Base-by-base conservation (phyloP, 495 filamentous ascomycete genomes). In the Bathelium albidoporum region DNA sequence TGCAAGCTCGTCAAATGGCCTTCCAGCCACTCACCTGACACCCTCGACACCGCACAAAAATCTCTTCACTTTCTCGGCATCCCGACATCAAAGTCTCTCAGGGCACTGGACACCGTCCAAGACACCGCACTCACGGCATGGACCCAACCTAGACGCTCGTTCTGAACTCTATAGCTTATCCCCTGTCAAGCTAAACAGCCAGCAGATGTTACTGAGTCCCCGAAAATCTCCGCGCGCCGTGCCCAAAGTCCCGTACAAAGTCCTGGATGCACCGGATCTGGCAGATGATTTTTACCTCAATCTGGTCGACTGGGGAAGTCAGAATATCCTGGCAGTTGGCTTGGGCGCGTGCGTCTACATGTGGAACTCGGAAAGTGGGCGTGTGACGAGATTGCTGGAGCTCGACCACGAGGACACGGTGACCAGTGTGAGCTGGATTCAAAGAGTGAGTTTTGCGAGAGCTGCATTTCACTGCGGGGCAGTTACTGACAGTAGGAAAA, bases 201-300 rank as follows among this genome's bases (percentile, higher is more conserved):
- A 97, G 69, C 88, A 88, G 39, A 91, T 97, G 80, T 83, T 98
- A 2, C 80, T 96, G 44, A 93, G 87, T 31, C 94, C 93, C 1
- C 81, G 91, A 66, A 91, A 95, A 71, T 85, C 91, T 64, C 89
- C 91, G 1, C 82, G 94, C 64, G 87, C 89, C 10, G 90, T 98
- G 26, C 89, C 87, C 73, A 97, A 97, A 73, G 92, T 97, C 0
- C 94, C 94, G 0, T 97, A 91, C 78, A 98, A 97, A 74, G 94
- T 98, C 7, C 80, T 98, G 2, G 94, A 98, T 79, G 94, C 95
- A 0, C 94, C 94, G 16, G 94, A 97, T 65, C 74, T 98, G 18
- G 91, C 91, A 31, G 94, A 98, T 68, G 95, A 98, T 73, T 98
- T 97, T 73, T 98, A 98, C 69, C 77, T 98, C 32, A 98, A 98